Conservation (phyloP, 495 filamentous ascomycete species). For the Neurospora sp. region DNA sequence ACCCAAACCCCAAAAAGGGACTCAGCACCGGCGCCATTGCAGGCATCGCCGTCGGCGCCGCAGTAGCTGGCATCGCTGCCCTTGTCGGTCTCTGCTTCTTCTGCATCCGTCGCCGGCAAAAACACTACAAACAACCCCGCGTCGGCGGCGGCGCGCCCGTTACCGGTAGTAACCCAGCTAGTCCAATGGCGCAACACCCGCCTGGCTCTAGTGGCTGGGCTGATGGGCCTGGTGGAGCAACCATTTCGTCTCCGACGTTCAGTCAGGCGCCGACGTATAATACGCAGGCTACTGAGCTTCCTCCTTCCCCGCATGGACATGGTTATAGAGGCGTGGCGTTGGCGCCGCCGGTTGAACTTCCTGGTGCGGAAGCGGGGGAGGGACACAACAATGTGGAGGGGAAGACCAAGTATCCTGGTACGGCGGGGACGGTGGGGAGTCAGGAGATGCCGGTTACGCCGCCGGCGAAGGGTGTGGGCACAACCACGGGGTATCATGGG, state of each 20-base stretch:
- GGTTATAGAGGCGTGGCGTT: not conserved
- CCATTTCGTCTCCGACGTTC: not conserved
- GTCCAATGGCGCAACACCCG: not conserved
- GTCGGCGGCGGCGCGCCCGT: not conserved
- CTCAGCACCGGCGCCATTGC: slow-evolving; percentile 9
- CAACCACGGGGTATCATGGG: not conserved
- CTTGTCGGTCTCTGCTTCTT: slow-evolving; percentile 3
- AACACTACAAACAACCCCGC: slow-evolving; percentile 6
- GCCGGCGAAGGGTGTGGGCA: not conserved
- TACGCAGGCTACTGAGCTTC: not conserved
- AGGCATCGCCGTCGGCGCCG: slow-evolving; percentile 8
- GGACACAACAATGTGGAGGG: not conserved
- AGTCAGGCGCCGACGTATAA: not conserved
- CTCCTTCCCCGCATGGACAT: not conserved
- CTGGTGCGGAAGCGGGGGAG: not conserved
- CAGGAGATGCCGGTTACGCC: not conserved
- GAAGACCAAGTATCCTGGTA: not conserved
- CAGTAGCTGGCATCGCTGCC: not conserved
- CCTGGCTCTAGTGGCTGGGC: not conserved
- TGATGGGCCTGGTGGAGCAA: not conserved
- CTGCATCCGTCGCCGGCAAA: slow-evolving; percentile 7
- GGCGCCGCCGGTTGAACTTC: slow-evolving; percentile 5
- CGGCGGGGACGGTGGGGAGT: not conserved
- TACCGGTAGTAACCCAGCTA: not conserved
- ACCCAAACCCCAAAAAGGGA: not conserved